phyloP scores from a whole-genome alignment of 2,329 filamentous ascomycete genomes.

The Leptographium flavum region DNA sequence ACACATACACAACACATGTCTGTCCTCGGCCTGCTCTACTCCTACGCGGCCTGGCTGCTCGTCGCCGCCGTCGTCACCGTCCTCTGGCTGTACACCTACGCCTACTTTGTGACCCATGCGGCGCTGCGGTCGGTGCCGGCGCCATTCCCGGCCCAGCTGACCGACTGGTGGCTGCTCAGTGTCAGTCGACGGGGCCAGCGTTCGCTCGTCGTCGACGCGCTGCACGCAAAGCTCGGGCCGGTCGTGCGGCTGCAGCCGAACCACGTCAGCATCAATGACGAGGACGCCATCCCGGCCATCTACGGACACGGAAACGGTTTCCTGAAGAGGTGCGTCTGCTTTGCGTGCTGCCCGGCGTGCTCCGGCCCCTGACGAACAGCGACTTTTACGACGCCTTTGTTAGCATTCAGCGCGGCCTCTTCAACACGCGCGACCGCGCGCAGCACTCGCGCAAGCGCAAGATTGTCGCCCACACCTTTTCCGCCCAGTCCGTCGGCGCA shows the following conservation, averaged over 20 bases:
- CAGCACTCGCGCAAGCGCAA: conserved; percentile 86
- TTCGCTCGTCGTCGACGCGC: conserved; percentile 50
- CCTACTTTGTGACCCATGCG: conserved; percentile 41
- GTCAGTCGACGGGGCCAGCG: conserved; percentile 51
- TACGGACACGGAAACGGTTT: conserved; percentile 74
- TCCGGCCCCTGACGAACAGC: no score
- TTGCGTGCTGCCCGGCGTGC: not conserved
- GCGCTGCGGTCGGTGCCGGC: conserved; percentile 41
- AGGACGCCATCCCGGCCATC: conserved; percentile 58
- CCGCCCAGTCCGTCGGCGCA: conserved; percentile 62
- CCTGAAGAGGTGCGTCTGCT: conserved; percentile 44
- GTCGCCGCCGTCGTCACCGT: conserved; percentile 20
- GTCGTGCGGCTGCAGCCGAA: conserved; percentile 73
- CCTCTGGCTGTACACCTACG: conserved; percentile 40
- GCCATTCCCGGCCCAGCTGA: conserved; percentile 50
- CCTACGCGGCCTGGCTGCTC: conserved; percentile 29
- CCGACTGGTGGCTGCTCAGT: conserved; percentile 67
- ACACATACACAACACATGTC: conserved; percentile 1
- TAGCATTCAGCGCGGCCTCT: conserved; percentile 70
- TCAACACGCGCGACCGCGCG: conserved; percentile 71
- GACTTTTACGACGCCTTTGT: conserved; percentile 90
- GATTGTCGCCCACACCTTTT: conserved; percentile 77
- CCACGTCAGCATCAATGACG: conserved; percentile 71
- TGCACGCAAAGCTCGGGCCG: conserved; percentile 64
- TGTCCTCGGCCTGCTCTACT: not conserved